phyloP scores from a whole-genome alignment of 2,329 filamentous ascomycete species.

The Curvularia spicifera region DNA sequence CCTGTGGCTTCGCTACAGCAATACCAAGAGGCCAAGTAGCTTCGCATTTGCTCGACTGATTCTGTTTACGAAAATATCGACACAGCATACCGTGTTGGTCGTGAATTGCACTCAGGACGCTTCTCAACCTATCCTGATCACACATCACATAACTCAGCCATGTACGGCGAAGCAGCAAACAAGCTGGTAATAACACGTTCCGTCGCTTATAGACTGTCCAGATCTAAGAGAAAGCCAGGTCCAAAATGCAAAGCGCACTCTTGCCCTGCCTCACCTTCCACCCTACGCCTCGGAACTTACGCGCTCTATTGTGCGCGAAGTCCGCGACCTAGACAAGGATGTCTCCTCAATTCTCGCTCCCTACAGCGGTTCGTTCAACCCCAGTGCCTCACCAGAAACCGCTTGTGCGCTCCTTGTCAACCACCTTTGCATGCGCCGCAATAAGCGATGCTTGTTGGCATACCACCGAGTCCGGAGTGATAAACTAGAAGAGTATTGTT shows the following conservation, averaged over 20 bases:
- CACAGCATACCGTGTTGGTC: neutral
- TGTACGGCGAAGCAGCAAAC: slow-evolving; percentile 88
- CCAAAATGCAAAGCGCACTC: slow-evolving; percentile 93
- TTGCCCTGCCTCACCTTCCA: slow-evolving; percentile 83
- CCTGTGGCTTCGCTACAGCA: neutral
- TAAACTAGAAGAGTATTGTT: slow-evolving; percentile 91
- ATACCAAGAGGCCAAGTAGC: neutral
- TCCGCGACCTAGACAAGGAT: slow-evolving; percentile 90
- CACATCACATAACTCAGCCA: slow-evolving; percentile 45
- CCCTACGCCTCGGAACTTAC: slow-evolving; percentile 93
- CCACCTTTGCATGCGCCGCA: slow-evolving; percentile 91
- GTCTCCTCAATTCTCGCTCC: slow-evolving; percentile 79
- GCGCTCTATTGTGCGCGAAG: slow-evolving; percentile 85
- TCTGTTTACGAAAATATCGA: neutral
- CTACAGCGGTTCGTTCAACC: slow-evolving; percentile 85
- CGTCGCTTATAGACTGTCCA: neutral
- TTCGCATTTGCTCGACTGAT: neutral
- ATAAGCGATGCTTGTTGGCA: slow-evolving; percentile 92
- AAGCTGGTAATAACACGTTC: slow-evolving; percentile 69
- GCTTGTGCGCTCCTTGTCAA: slow-evolving; percentile 91
- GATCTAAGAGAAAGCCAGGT: slow-evolving; percentile 62
- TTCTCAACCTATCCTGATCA: neutral
- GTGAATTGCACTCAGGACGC: neutral
- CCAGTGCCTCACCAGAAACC: slow-evolving; percentile 78
- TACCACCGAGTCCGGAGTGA: slow-evolving; percentile 91